Evolutionary conservation across 495 filamentous ascomycete genomes (phyloP), one percentile per base, ranked within the genome.

Genomic region (Rhypophila decipiens): DNA sequence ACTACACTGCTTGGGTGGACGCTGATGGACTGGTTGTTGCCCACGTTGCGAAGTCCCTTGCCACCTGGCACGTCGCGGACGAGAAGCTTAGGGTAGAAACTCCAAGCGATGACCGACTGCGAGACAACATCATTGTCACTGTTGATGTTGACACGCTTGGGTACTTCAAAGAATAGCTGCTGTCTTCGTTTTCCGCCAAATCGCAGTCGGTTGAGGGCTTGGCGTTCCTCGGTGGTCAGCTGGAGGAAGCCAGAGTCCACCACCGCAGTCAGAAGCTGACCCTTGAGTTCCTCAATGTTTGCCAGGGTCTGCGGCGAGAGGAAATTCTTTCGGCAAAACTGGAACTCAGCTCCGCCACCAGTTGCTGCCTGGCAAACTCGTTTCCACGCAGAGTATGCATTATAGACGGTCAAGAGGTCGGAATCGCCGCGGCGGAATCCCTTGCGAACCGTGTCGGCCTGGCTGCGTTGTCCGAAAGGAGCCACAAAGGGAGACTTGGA

Each of bases 251-350:
- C 87, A 1, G 88, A 83, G 53, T 96, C 93, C 10, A 82, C 83
- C 0, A 96, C 74, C 2, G 84, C 82, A 3, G 85, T 81, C 2
- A 95, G 67, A 3, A 98, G 78, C 53, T 98, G 93, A 18, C 85
- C 85, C 58, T 96, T 97, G 35, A 96, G 69, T 53, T 98, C 93
- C 57, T 98, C 93, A 51, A 98, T 96, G 43, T 87, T 90, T 13
- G 79, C 75, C 0, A 98, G 73, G 0, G 86, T 90, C 59, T 94
- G 90, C 4, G 78, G 69, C 15, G 80, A 89, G 42, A 98, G 78
- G 58, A 86, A 96, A 63, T 93, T 95, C 70, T 89, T 95, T 24
- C 84, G 79, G 65, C 93, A 97, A 66, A 93, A 98, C 42, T 87
- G 76, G 46, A 78, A 84, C 55, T 95, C 90, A 47, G 84, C 83